Evolutionary conservation across 2,329 filamentous ascomycete species (phyloP).

Genomic region (Hypomyces perniciosus): DNA sequence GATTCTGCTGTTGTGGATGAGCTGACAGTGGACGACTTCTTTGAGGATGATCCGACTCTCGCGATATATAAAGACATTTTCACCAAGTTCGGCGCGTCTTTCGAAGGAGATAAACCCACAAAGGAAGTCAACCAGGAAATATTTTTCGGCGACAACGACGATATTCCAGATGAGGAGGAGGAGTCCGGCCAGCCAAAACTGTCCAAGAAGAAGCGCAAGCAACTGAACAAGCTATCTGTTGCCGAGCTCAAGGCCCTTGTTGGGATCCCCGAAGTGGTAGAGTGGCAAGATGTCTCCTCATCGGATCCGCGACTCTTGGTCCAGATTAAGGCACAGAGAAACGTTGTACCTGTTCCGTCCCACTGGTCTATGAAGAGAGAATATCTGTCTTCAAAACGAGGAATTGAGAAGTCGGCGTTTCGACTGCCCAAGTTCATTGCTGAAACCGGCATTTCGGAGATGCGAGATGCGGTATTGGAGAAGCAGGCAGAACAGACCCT

Average conservation of each 20-base stretch:
- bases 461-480: constrained; percentile 93
- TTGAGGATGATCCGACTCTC: constrained; percentile 68
- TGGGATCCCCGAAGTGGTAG: constrained; percentile 84
- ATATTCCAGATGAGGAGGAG: constrained; percentile 80
- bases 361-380: constrained; percentile 97
- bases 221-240: constrained; percentile 85
- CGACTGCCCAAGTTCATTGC: constrained; percentile 92
- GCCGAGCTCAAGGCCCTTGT: constrained; percentile 93
- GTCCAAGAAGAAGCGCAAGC: constrained; percentile 93
- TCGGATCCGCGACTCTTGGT: constrained; percentile 84
- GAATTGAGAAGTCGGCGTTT: constrained; percentile 93
- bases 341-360: constrained; percentile 86
- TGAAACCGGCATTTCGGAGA: constrained; percentile 94
- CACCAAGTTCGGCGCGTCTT: constrained; percentile 64
- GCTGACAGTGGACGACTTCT: constrained; percentile 54
- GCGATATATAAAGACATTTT: constrained; percentile 80
- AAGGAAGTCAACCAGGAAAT: constrained; percentile 70
- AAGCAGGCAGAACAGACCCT: constrained; percentile 89
- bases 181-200: constrained; percentile 61
- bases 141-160: constrained; percentile 79
- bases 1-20: constrained; percentile 39
- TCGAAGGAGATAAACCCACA: constrained; percentile 56
- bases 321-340: constrained; percentile 90
- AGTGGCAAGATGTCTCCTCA: constrained; percentile 94
- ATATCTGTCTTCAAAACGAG: constrained; percentile 93